Evolutionary conservation across 805 yeast species (phyloP).

Genomic region (Wickerhamiella sergipiensis): DNA sequence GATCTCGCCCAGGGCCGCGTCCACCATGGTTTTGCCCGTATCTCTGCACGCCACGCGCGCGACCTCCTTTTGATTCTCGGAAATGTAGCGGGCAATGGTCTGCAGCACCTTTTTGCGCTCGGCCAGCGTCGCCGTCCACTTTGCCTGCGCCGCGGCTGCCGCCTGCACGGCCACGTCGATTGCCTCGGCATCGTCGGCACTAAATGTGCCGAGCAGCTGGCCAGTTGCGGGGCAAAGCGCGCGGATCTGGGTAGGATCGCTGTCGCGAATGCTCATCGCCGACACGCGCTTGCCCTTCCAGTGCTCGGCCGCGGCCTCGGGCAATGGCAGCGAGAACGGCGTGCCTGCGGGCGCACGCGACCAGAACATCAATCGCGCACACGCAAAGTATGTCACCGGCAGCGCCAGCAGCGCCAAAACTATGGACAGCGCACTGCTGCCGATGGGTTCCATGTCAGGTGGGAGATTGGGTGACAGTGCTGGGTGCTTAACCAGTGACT

Average conservation of each 20-base stretch:
- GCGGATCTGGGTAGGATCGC: slow-evolving; percentile 58
- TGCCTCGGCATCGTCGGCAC: slow-evolving; percentile 49
- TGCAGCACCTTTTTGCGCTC: slow-evolving; percentile 55
- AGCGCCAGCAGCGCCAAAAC: slow-evolving; percentile 1
- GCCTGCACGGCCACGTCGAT: slow-evolving; percentile 50
- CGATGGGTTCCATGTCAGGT: background rate
- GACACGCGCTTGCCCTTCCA: slow-evolving; percentile 81
- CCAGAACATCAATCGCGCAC: slow-evolving; percentile 5
- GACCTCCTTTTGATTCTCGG: slow-evolving; percentile 70
- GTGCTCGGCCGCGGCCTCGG: slow-evolving; percentile 70
- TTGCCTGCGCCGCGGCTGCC: slow-evolving; percentile 41
- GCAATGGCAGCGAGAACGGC: slow-evolving; percentile 34
- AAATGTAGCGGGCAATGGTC: slow-evolving; percentile 56
- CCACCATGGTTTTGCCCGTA: slow-evolving; percentile 89
- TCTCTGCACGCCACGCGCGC: slow-evolving; percentile 93
- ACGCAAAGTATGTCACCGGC: slow-evolving; percentile 8
- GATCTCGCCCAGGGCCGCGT: slow-evolving; percentile 83
- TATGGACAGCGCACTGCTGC: background rate
- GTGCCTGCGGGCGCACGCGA: slow-evolving; percentile 6
- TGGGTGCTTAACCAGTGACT: too few relatives aligned
- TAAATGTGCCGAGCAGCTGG: slow-evolving; percentile 63
- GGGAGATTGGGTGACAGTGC: background rate
- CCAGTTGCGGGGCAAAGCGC: slow-evolving; percentile 96
- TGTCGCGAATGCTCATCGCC: slow-evolving; percentile 44
- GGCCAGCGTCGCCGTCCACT: slow-evolving; percentile 41